Evolutionary conservation across 169 alveolate species (phyloP).

Genomic region (Cryptosporidium meleagridis): DNA sequence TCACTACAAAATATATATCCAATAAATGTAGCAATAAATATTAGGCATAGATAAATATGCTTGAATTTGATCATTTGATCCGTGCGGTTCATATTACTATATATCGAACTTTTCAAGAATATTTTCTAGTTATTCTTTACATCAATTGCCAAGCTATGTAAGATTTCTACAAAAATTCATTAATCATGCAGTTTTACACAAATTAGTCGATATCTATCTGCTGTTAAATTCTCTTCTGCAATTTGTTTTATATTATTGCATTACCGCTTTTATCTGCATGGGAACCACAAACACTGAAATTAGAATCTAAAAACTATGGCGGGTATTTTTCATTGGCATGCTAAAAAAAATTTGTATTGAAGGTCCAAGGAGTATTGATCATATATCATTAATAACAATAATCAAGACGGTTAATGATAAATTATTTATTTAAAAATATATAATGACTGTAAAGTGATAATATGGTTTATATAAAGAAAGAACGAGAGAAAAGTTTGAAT

Average conservation of each 20-base stretch:
- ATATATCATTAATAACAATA: background rate
- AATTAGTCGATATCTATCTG: background rate
- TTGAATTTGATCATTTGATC: background rate
- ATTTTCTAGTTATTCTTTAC: background rate
- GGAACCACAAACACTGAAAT: slow-evolving; percentile 22
- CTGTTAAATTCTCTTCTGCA: background rate
- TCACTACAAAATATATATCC: background rate
- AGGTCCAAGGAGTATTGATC: background rate
- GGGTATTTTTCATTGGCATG: slow-evolving; percentile 24
- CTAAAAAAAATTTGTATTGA: background rate
- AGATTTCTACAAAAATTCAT: background rate
- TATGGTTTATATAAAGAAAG: slow-evolving; percentile 17
- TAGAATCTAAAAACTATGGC: slow-evolving; percentile 70
- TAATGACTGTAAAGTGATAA: background rate
- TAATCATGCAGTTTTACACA: background rate
- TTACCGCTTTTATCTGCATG: slow-evolving; percentile 66
- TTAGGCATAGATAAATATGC: background rate
- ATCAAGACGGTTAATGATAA: background rate
- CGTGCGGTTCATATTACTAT: background rate
- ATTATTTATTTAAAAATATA: no score
- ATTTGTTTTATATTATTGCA: background rate
- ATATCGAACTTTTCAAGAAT: background rate
- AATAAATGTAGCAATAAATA: background rate
- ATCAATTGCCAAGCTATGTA: background rate
- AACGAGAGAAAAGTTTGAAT: background rate